Percentiles rank a stretch among this genome's conserved stretches.
phyloP scores from a whole-genome alignment of 495 filamentous ascomycete genomes.

The Tricharina praecox region DNA sequence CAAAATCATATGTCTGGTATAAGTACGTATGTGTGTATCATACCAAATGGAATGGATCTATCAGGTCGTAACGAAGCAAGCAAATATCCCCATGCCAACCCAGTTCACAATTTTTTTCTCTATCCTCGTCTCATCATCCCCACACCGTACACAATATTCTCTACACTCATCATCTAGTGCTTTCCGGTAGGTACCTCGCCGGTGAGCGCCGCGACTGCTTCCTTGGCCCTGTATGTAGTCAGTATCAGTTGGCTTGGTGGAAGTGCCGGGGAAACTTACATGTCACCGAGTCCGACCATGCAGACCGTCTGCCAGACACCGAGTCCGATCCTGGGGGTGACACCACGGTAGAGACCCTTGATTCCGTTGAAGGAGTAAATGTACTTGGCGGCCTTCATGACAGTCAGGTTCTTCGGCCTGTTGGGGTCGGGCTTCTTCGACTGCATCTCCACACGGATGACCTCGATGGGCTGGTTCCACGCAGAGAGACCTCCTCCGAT shows the following conservation, averaged over 20 bases:
- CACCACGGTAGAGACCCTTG: constrained; percentile 88
- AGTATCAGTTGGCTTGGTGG: neutral
- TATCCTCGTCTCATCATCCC: no score
- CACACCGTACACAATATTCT: no score
- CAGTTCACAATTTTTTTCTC: no score
- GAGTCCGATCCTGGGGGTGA: constrained; percentile 80
- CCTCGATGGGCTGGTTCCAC: constrained; percentile 99
- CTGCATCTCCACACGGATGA: constrained; percentile 99
- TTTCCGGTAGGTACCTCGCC: constrained; percentile 89
- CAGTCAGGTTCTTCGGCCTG: constrained; percentile 94
- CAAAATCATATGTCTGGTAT: no score
- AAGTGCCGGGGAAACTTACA: constrained; percentile 43
- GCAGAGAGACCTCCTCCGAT: constrained; percentile 85
- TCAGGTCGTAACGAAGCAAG: no score
- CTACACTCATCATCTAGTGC: no score
- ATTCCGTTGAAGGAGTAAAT: constrained; percentile 81
- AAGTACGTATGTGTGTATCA: no score
- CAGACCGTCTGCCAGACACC: constrained; percentile 99
- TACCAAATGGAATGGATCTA: no score
- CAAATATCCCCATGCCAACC: no score
- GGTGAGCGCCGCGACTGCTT: constrained; percentile 90
- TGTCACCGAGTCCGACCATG: constrained; percentile 98
- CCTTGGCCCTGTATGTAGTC: constrained; percentile 61
- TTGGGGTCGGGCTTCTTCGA: constrained; percentile 95
- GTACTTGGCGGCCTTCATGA: constrained; percentile 79